phyloP scores from a whole-genome alignment of 2,329 filamentous ascomycete species.

The Colletotrichum camelliae region DNA sequence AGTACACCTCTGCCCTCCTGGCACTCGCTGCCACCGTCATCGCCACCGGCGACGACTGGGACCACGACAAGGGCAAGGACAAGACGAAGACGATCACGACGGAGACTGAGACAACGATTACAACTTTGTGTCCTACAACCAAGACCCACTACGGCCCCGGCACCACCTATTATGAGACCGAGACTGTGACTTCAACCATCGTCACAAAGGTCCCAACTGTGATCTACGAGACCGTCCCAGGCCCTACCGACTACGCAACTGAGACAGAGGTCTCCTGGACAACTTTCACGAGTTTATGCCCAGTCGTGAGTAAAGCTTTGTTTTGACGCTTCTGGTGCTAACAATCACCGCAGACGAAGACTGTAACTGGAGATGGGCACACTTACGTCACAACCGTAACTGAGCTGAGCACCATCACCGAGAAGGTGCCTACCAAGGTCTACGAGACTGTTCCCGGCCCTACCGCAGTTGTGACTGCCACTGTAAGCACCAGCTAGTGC shows the following conservation, averaged over 20 bases:
- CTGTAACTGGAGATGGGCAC: too few relatives aligned
- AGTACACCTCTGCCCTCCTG: conserved; percentile 15
- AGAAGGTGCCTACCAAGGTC: conserved; percentile 35
- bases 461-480: too few relatives aligned
- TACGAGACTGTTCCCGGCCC: conserved; percentile 31
- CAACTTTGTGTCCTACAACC: conserved; percentile 14
- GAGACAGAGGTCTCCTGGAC: too few relatives aligned
- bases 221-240: conserved; percentile 37
- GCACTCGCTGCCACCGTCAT: conserved; percentile 11
- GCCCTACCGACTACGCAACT: conserved; percentile 37
- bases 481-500: too few relatives aligned
- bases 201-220: conserved; percentile 36
- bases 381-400: too few relatives aligned
- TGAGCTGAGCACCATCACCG: too few relatives aligned
- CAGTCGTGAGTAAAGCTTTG: too few relatives aligned
- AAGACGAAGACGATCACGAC: conserved; percentile 16
- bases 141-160: conserved; percentile 24
- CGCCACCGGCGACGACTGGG: conserved; percentile 12
- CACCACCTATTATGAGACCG: conserved; percentile 26
- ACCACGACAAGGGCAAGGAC: conserved; percentile 14
- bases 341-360: too few relatives aligned
- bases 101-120: background rate
- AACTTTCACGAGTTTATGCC: too few relatives aligned
- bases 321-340: too few relatives aligned
- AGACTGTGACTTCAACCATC: conserved; percentile 32